Base-by-base conservation (phyloP, 495 filamentous ascomycete species). In the Durotheca rogersii region DNA sequence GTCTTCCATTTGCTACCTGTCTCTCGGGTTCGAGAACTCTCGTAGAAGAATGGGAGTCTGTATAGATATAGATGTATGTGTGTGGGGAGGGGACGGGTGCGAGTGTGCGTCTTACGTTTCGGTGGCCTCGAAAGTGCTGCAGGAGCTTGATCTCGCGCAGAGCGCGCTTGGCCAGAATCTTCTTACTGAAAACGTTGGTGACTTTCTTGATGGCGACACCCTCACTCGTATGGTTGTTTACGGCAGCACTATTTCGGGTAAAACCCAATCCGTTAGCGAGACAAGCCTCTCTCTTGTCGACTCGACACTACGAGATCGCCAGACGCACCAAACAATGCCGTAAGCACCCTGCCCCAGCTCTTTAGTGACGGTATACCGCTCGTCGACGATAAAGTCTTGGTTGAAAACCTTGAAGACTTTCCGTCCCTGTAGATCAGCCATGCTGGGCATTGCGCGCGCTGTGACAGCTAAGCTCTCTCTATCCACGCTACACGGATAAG, bases 381-480 rank as follows among this genome's bases (percentile, higher is more conserved):
- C 91, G 67, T 96, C 94, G 53, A 98, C 93, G 56, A 96, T 86
- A 64, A 98, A 98, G 75, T 98, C 93, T 70, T 98, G 93, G 80
- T 96, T 96, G 77, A 98, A 98, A 65, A 97, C 93, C 86, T 97
- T 97, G 81, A 97, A 98, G 71, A 90, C 80, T 77, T 94, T 95
- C 66, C 91, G 87, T 65, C 88, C 88, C 56, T 84, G 81, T 41
- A 94, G 74, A 68, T 90, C 87, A 60, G 80, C 75, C 87, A 90
- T 92, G 52, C 50, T 65, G 58, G 0, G 7, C 0, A 34, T 19
- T 41, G 27, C 18, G 27, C 35, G 23, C 35, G 41, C 39, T 6
- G 2, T 41, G 29, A 29, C 34, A 11, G 36, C 32, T 38, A n/a
- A n/a, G n/a, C n/a, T n/a, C n/a, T n/a, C n/a, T n/a, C 14, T 51